phyloP scores from a whole-genome alignment of 1,284 basidiomycete species.

The Rhodotorula sp. region DNA sequence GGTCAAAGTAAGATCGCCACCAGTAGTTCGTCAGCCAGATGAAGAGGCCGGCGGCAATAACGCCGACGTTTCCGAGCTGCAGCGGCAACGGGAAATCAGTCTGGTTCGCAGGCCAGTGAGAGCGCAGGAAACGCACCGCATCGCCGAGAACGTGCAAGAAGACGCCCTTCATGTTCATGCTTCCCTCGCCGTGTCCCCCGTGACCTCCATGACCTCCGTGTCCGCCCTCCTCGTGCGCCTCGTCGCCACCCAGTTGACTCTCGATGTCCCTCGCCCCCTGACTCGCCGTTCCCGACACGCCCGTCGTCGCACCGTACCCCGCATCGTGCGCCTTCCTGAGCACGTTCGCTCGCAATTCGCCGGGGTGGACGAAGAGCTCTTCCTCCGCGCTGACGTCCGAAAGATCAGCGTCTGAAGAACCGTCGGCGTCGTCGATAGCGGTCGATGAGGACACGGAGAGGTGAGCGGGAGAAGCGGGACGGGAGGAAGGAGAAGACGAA shows the following conservation, averaged over 20 bases:
- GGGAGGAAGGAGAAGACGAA: neutral
- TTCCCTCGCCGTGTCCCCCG: slow-evolving; percentile 24
- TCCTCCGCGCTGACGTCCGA: slow-evolving; percentile 31
- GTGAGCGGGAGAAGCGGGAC: neutral
- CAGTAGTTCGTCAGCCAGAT: slow-evolving; percentile 80
- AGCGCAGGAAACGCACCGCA: slow-evolving; percentile 56
- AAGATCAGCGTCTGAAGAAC: slow-evolving; percentile 14
- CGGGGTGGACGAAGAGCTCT: slow-evolving; percentile 43
- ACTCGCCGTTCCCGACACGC: neutral
- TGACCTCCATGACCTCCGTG: slow-evolving; percentile 33
- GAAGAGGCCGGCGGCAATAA: slow-evolving; percentile 88
- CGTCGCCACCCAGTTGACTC: slow-evolving; percentile 12
- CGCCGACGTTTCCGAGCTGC: slow-evolving; percentile 87
- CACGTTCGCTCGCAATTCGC: slow-evolving; percentile 41
- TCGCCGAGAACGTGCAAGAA: slow-evolving; percentile 94
- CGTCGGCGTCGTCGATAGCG: neutral
- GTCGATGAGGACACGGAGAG: neutral
- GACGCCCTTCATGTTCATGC: slow-evolving; percentile 96
- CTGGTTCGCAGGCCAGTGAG: too few species aligned
- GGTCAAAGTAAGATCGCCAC: slow-evolving; percentile 83
- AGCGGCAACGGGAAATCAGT: neutral
- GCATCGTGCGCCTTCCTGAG: slow-evolving; percentile 42
- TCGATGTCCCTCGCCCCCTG: neutral
- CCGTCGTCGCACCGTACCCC: slow-evolving; percentile 37
- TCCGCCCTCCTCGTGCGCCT: slow-evolving; percentile 48